Base-by-base conservation (phyloP, 345 rosid species). In the Salix exigua region DNA sequence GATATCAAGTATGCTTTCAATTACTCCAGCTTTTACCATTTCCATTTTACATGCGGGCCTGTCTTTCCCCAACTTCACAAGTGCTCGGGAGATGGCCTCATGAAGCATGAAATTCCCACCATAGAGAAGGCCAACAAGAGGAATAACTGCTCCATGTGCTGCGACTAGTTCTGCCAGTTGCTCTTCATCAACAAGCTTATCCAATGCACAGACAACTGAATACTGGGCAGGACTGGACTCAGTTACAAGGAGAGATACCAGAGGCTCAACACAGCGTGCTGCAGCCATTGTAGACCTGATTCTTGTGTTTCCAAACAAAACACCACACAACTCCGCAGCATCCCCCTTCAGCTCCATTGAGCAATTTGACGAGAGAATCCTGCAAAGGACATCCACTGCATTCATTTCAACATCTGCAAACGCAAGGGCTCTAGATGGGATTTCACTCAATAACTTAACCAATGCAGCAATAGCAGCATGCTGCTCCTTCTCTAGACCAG, bases 321-420 rank as follows among this genome's bases (percentile, higher is more conserved):
- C 98, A 82, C 91, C 88, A 70, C 99, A 96, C 74, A 96, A 79
- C 86, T 96, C 99, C 66, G 98, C 99, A 70, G 99, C 97, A 89
- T 96, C 97, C 71, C 99, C 97, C 82, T 96, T 96, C 81, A 96
- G 88, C 77, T 94, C 99, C 91, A 88, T 85, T 23, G 99, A 88
- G 83, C 94, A 90, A 81, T 90, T 86, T 75, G 97, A 92, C 72
- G 96, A 94, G 65, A 96, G 97, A 81, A 96, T 96, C 86, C 90
- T 85, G 90, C 98, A 96, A 77, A 96, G 97, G 60, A 96, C 97
- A 82, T 96, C 99, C 66, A 96, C 96, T 1, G 99, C 99, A 72
- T 94, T 94, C 97, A 92, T 90, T 87, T 96, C 99, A 75, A 96
- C 96, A 84, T 96, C 98, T 76, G 98, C 95, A 82, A 92, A 98